A percentile compares a stretch with the other conserved stretches of the same genome.
Conservation (phyloP, 1,284 basidiomycete species). For the Ceratobasidium theobromae region DNA sequence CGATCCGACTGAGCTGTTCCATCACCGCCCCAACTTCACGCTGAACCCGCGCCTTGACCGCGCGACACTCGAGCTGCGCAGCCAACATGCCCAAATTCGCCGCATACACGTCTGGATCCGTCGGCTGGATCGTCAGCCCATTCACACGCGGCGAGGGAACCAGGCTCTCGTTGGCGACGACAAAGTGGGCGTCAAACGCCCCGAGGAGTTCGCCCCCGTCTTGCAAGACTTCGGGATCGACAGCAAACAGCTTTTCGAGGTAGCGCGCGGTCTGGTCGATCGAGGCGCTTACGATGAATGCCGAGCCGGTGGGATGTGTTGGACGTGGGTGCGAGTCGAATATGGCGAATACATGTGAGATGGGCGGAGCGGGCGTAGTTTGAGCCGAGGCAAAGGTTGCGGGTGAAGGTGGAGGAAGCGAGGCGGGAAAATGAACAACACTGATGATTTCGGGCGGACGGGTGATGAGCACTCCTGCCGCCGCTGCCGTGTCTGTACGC, state of each 20-base stretch:
- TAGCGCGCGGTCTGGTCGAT: constrained; percentile 49
- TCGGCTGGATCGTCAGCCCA: neutral
- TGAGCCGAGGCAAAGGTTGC: constrained; percentile 32
- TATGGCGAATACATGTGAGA: constrained; percentile 48
- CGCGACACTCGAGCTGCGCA: constrained; percentile 2
- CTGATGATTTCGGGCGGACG: constrained; percentile 67
- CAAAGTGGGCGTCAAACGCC: constrained; percentile 46
- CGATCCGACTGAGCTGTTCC: constrained; percentile 7
- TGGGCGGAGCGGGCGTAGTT: constrained; percentile 37
- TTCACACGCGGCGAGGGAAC: neutral
- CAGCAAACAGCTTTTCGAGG: constrained; percentile 42
- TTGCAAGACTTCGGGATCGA: constrained; percentile 48
- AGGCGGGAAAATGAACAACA: constrained; percentile 51
- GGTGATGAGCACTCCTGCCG: constrained; percentile 56
- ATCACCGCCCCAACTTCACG: constrained; percentile 1
- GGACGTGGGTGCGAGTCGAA: constrained; percentile 66
- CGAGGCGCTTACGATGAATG: constrained; percentile 54
- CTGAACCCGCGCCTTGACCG: neutral
- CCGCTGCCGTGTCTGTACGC: constrained; percentile 2
- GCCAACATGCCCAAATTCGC: constrained; percentile 22
- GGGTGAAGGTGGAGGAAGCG: constrained; percentile 2
- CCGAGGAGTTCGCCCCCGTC: constrained; percentile 50
- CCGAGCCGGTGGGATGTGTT: constrained; percentile 57
- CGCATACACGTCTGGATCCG: constrained; percentile 24
- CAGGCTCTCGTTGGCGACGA: neutral